Base-by-base conservation (phyloP, 495 filamentous ascomycete species). In the Niebla homalea region DNA sequence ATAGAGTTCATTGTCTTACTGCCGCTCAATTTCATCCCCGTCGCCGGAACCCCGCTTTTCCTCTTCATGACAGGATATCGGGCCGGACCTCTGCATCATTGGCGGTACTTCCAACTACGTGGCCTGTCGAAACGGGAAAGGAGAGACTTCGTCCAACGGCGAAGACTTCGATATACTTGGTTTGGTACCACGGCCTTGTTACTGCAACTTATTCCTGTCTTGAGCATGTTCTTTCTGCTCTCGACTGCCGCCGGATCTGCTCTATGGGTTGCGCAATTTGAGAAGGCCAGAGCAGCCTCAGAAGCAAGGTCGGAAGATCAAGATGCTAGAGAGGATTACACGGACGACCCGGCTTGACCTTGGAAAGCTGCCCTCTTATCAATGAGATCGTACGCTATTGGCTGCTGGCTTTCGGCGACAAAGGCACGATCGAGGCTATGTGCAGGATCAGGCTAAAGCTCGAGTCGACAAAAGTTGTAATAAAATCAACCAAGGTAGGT, bases 1-100 rank as follows among this genome's bases (percentile, higher is more conserved):
- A 54, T 81, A 48, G 84, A 90, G 63, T 81, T 89, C 50, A 62
- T 87, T n/a, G 61, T 85, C 37, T 72, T 82, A 22, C 68, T 84
- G 12, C 80, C 80, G 21, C 67, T 84, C 26, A 83, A 80, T 56
- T 75, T 84, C 41, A 73, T 84, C 7, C 80, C 80, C 1, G 71
- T 78, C 23, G 76, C 71, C 8, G 80, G 80, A 5, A 72, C 74
- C 1, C 80, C 79, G 0, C 68, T 83, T 57, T 84, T 83, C 55
- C 62, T 84, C 16, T 48, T 82, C 3, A 56, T 81, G 29, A 81
- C 78, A 7, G 80, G 80, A 0, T 79, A 78, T 54, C 71, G 80
- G 16, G 80, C 70, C 20, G 80, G 80, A 4, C 80, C 80, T 4
- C 71, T 84, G 36, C 77, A 81, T 48, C 79, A 83, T 53, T 81